Evolutionary conservation across 2,329 filamentous ascomycete genomes (phyloP), one percentile per base, ranked within the genome.

Genomic region (Arthrobotrys entomopaga): DNA sequence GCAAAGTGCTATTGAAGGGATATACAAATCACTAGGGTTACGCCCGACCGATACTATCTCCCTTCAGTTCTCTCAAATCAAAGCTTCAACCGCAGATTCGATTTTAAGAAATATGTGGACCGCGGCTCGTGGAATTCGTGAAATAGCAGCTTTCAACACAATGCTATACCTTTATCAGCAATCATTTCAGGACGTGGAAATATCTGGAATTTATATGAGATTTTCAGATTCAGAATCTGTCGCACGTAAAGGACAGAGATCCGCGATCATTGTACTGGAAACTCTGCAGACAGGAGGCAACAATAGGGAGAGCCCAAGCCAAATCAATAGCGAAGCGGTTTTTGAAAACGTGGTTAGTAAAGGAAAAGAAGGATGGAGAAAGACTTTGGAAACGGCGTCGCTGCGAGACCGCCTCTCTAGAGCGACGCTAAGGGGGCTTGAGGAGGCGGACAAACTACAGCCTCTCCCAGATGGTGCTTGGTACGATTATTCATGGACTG

Each of bases 401-500:
- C 3, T 43, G 11, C 13, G n/a, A n/a, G n/a, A 49, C 4, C 5
- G 46, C 46, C 3, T 29, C 7, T 7, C 26, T 3, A 7, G 3
- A 29, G 3, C 19, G 3, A 3, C 11, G 22, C 5, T 29, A 15
- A 3, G 5, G 5, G 49, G 26, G 26, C 26, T 29, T 29, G 26
- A 29, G 7, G 26, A 53, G 5, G 22, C 10, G 10, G 15, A 10
- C n/a, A 7, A 29, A 29, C 4, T 19, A 11, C 2, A 3, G 7
- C n/a, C 8, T 19, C 26, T 16, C 42, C 11, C 11, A 2, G 29
- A 19, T 2, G 16, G 29, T 29, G 6, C 19, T 16, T 16, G 24
- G 6, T 57, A 57, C 6, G 52, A 65, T 8, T 34, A 48, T 56
- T 54, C 60, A 4, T 65, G 61, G 61, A 50, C 34, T 19, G 61